Evolutionary conservation across 306 rosid species (phyloP), one percentile per base, ranked within the genome.

Genomic region (Rubus idaeus): DNA sequence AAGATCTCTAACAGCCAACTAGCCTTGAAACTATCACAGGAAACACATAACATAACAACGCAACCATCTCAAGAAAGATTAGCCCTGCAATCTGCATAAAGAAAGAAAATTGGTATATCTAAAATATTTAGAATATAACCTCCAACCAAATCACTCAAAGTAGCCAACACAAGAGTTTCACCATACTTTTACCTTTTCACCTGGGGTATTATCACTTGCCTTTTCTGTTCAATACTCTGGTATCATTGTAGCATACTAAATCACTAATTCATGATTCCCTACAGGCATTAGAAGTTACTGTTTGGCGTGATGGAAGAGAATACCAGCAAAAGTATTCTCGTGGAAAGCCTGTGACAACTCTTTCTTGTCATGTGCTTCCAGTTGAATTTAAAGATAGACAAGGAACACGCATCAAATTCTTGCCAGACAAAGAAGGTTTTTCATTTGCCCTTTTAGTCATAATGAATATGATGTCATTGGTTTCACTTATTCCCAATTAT

Each of bases 381-480:
- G 78, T 57, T 77, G 95, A 89, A 76, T 73, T 55, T 64, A 87
- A 89, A 85, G 88, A 89, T 74, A 83, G 49, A 51, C 88, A 78
- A 66, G 98, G 98, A 81, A 95, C 98, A 58, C 46, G 74, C 20
- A 86, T 95, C 76, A 88, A 88, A 85, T 95, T 95, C 87, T 90
- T 96, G 97, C 98, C 98, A n/a, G 98, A 92, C 88, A 89, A 86
- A 90, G 90, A 89, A 89, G 98, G 98, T 95, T 73, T 73, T 68
- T 47, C 68, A 45, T 17, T 78, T 68, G 75, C 69, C 76, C 44
- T 79, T 39, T 35, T 47, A 2, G 73, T 79, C 42, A 18, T 46
- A 40, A 69, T 77, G 42, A 58, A 64, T 82, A 75, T 75, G 46
- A 78, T 45, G 53, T 30, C 35, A 2, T 74, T 58, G 39, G 5